Base-by-base conservation (phyloP, 2,329 filamentous ascomycete species). In the Fusarium austroafricanum region DNA sequence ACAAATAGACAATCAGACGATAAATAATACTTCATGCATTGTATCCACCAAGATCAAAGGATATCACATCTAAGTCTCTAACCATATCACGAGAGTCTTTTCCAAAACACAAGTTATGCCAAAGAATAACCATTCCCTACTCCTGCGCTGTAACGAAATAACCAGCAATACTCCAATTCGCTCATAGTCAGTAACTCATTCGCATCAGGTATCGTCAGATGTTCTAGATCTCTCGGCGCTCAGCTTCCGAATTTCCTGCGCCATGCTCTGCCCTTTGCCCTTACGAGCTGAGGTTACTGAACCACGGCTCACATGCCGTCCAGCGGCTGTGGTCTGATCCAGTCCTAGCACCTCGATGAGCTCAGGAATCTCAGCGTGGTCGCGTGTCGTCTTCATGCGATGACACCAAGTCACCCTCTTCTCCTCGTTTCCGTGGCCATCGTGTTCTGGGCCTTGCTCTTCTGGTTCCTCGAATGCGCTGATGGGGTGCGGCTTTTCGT, bases 321-420 rank as follows among this genome's bases (percentile, higher is more conserved):
- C 67, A 40, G 44, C 43, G 15, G 55, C 44, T 42, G 35, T 43
- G 29, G 51, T 29, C 15, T 68, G 82, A 47, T 85, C 81, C 7
- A 90, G 71, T 0, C 89, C 89, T 44, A 93, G 76, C 14, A 92
- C 77, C 70, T 86, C 82, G 79, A 88, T 86, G 55, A 94, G 72
- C 76, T 90, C 89, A 0, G 84, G 83, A 2, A 94, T 82, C 81
- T 94, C 92, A 2, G 87, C 86, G 75, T 96, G 93, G 70, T 94
- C 92, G 47, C 92, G 82, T 14, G 92, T 95, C 58, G 87, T 92
- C 75, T 83, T 84, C 92, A 96, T 96, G 28, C 92, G 84, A 79
- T 95, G 92, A 72, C 90, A 94, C 92, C 93, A 96, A 2, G 87
- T 89, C 28, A 92, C 85, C 55, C 81, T 81, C 79, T 91, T 91